Evolutionary conservation across 2,329 filamentous ascomycete genomes (phyloP).

Genomic region (Fusarium virguliforme): DNA sequence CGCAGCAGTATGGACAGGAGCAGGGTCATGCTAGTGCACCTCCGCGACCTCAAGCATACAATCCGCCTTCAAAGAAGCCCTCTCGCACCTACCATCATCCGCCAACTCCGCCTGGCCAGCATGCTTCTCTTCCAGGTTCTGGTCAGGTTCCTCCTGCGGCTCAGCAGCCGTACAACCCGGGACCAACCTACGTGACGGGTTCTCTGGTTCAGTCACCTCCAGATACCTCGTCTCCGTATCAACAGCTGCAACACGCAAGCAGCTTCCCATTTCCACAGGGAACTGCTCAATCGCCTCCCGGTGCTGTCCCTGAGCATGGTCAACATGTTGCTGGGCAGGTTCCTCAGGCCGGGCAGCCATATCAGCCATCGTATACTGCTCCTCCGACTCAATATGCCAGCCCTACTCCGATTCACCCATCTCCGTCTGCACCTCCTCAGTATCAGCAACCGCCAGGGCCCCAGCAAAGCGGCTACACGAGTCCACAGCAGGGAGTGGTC

Average conservation of each 20-base stretch:
- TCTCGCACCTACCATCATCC: conserved; percentile 5
- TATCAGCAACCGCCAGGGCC: conserved; percentile 12
- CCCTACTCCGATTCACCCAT: neutral
- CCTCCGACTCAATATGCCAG: neutral
- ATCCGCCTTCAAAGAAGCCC: neutral
- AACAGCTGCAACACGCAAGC: neutral
- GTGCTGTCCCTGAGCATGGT: neutral
- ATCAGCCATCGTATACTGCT: conserved; percentile 14
- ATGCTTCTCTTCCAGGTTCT: neutral
- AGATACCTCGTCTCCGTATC: neutral
- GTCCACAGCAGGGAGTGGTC: neutral
- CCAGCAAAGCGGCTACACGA: neutral
- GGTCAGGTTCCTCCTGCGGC: conserved; percentile 1
- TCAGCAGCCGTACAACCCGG: neutral
- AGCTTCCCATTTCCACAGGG: neutral
- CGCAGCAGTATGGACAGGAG: conserved; percentile 11
- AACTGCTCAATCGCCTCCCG: neutral
- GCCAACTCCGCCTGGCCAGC: conserved; percentile 21
- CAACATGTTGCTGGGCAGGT: neutral
- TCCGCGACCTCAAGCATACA: conserved; percentile 10
- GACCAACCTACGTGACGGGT: neutral
- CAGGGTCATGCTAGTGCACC: neutral
- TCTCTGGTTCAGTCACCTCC: neutral
- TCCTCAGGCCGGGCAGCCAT: conserved; percentile 6
- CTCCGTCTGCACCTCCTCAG: neutral